A percentile compares a stretch with the other conserved stretches of the same genome.
Evolutionary conservation across 2,329 filamentous ascomycete species (phyloP).

Genomic region (Dactylella cylindrospora): DNA sequence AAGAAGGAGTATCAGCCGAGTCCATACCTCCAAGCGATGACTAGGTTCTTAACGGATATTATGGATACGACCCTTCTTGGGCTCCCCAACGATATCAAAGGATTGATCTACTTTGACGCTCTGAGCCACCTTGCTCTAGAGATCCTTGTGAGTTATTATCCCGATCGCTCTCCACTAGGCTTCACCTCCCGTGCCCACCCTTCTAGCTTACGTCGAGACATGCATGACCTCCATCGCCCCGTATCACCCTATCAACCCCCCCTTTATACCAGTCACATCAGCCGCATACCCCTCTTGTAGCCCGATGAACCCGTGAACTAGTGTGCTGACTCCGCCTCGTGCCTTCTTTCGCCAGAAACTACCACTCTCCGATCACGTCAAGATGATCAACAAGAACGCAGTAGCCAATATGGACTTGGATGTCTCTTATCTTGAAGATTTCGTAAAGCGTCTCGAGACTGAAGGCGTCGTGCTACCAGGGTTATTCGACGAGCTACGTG

Average conservation of each 20-base stretch:
- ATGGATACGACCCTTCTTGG: slow-evolving; percentile 93
- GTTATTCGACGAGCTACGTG: slow-evolving; percentile 87
- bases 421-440: slow-evolving; percentile 77
- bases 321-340: slow-evolving; percentile 33
- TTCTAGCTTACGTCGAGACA: slow-evolving; percentile 17
- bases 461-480: slow-evolving; percentile 66
- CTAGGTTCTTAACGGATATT: slow-evolving; percentile 88
- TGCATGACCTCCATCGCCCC: slow-evolving; percentile 45
- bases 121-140: slow-evolving; percentile 85
- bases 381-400: slow-evolving; percentile 82
- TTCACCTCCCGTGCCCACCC: slow-evolving; percentile 7
- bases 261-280: slow-evolving; percentile 43
- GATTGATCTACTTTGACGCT: slow-evolving; percentile 96
- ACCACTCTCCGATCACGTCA: slow-evolving; percentile 75
- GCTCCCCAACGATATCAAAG: slow-evolving; percentile 92
- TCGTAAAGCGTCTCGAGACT: slow-evolving; percentile 83
- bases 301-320: slow-evolving; percentile 35
- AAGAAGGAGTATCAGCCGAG: slow-evolving; percentile 71
- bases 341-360: slow-evolving; percentile 60
- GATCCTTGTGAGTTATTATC: slow-evolving; percentile 64
- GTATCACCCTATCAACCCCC: slow-evolving; percentile 35
- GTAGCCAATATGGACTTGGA: slow-evolving; percentile 79
- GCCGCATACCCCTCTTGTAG: slow-evolving; percentile 35
- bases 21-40: slow-evolving; percentile 94
- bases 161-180: slow-evolving; percentile 25